phyloP scores from a whole-genome alignment of 129 eudicot genomes.

The Scalesia atractyloides region DNA sequence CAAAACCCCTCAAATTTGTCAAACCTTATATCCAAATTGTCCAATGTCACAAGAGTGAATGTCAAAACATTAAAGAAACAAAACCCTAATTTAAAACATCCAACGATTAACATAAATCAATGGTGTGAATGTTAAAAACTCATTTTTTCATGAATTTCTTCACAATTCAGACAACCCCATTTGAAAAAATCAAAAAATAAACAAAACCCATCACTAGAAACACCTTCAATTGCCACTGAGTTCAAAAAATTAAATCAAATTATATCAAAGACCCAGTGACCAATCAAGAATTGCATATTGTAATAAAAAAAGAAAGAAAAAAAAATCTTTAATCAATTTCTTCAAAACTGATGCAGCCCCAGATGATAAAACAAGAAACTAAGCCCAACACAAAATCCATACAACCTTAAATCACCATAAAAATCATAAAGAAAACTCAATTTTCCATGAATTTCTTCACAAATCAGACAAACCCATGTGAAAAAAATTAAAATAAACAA shows the following conservation, averaged over 20 bases:
- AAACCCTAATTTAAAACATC: conserved; percentile 17
- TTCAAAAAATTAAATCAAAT: not conserved
- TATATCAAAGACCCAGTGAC: not conserved
- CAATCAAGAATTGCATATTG: not conserved
- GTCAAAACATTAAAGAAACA: conserved; percentile 18
- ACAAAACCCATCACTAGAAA: conserved; percentile 7
- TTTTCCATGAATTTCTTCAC: conserved; percentile 3
- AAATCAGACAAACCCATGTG: conserved; percentile 9
- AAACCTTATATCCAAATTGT: conserved; percentile 11
- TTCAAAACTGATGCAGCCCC: conserved; percentile 21
- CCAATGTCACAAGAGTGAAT: conserved; percentile 2
- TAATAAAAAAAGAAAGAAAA: not conserved
- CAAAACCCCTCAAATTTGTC: not conserved
- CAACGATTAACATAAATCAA: not conserved
- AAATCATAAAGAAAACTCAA: conserved; percentile 8
- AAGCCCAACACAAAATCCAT: not conserved
- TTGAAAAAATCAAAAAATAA: not conserved
- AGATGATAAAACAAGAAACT: conserved; percentile 19
- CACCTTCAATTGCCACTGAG: conserved; percentile 1
- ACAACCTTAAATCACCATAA: not conserved
- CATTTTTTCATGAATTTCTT: not conserved
- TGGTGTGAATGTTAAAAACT: not conserved
- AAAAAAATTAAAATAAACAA: conserved; percentile 5
- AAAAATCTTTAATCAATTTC: not conserved
- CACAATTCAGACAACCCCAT: conserved; percentile 19